phyloP scores from a whole-genome alignment of 192 early-diverging fungal genomes.

The Linnemannia zychae region DNA sequence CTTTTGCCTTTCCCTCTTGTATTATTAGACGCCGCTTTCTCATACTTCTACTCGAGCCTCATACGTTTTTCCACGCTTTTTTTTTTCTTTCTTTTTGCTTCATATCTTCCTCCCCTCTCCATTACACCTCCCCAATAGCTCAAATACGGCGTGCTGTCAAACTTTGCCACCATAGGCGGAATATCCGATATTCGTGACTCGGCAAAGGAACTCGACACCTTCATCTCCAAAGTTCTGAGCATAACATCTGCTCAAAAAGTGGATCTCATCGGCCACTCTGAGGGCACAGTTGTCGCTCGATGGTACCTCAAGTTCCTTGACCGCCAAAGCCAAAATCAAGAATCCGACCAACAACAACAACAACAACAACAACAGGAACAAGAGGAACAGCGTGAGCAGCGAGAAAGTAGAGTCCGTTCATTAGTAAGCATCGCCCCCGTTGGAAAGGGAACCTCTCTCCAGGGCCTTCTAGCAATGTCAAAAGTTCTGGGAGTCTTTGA shows the following conservation, averaged over 20 bases:
- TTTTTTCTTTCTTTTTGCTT: not conserved
- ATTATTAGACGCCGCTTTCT: not conserved
- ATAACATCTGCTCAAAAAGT: constrained; percentile 15
- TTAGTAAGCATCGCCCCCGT: constrained; percentile 22
- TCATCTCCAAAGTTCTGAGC: constrained; percentile 21
- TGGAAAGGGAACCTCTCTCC: constrained; percentile 19
- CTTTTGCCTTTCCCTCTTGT: too few species aligned
- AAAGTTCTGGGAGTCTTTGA: constrained; percentile 12
- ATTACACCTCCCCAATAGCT: not conserved
- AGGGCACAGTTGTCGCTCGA: constrained; percentile 24
- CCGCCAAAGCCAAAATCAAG: not conserved
- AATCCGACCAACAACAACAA: not conserved
- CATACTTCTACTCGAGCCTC: not conserved
- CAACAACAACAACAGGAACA: not conserved
- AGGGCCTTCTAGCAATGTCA: constrained; percentile 4
- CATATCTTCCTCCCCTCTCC: too few species aligned
- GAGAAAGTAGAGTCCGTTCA: not conserved
- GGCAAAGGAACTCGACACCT: constrained; percentile 13
- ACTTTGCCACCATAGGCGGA: constrained; percentile 6
- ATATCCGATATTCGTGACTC: constrained; percentile 26
- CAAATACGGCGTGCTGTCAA: constrained; percentile 26
- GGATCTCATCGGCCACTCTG: constrained; percentile 39
- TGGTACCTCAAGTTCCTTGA: not conserved
- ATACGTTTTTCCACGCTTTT: too few species aligned
- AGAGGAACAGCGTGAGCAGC: not conserved